Evolutionary conservation across 768 basidiomycete genomes (phyloP).

Genomic region (Pleurotus citrinopileatus): DNA sequence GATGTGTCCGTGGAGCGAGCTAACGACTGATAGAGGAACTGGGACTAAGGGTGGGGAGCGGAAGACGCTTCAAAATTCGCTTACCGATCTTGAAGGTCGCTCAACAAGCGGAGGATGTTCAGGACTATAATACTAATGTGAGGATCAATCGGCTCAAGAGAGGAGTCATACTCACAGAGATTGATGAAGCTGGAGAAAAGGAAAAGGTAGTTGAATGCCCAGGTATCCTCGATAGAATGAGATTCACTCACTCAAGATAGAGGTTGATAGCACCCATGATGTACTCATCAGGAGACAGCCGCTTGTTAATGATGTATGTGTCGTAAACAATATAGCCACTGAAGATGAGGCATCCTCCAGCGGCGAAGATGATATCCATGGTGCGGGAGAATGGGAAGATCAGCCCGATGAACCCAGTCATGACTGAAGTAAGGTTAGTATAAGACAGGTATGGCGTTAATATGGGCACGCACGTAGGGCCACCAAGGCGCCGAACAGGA

Average conservation of each 20-base stretch:
- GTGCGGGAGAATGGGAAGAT: constrained; percentile 86
- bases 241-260: constrained; percentile 83
- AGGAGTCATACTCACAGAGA: constrained; percentile 57
- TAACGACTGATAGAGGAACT: too few relatives aligned
- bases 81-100: constrained; percentile 51
- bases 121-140: constrained; percentile 50
- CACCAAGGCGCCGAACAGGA: constrained; percentile 81
- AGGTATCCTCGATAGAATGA: neutral
- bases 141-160: neutral
- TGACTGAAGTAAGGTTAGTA: constrained; percentile 40
- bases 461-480: constrained; percentile 48
- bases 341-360: constrained; percentile 79
- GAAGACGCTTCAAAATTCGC: too few relatives aligned
- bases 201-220: too few relatives aligned
- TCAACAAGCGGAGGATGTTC: constrained; percentile 81
- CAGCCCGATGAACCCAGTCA: constrained; percentile 78
- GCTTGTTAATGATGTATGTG: constrained; percentile 86
- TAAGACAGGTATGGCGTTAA: neutral
- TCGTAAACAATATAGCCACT: constrained; percentile 90
- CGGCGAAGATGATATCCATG: constrained; percentile 77
- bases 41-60: too few relatives aligned
- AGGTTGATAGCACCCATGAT: constrained; percentile 88
- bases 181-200: constrained; percentile 82
- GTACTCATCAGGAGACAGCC: constrained; percentile 89
- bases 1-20: too few relatives aligned